phyloP scores from a whole-genome alignment of 768 basidiomycete genomes.

The Tulasnella sp. region DNA sequence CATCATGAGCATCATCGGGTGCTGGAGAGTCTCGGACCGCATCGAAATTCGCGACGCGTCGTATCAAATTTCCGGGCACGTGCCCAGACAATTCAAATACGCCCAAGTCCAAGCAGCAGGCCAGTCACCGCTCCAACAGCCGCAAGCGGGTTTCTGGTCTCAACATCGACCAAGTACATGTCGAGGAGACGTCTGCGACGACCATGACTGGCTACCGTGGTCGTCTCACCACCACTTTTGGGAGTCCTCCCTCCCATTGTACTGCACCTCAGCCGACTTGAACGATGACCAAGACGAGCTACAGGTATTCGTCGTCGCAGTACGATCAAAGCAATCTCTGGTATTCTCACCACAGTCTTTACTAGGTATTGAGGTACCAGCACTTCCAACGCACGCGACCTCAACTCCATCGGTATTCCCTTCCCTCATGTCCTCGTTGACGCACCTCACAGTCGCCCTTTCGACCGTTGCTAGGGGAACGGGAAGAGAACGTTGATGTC shows the following conservation, averaged over 20 bases:
- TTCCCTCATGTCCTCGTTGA: not conserved
- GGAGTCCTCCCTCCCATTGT: not conserved
- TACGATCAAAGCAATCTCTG: not conserved
- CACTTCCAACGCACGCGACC: not conserved
- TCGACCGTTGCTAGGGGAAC: not conserved
- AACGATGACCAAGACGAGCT: not conserved
- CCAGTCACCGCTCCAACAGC: too few species aligned
- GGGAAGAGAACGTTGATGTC: not conserved
- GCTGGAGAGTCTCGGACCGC: not conserved
- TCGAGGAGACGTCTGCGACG: not conserved
- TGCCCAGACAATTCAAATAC: not conserved
- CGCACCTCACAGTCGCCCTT: not conserved
- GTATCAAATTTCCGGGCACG: not conserved
- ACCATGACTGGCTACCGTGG: too few species aligned
- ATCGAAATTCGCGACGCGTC: not conserved
- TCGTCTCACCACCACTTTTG: not conserved
- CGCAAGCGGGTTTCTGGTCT: conserved; percentile 3
- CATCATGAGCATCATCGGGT: not conserved
- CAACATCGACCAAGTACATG: conserved; percentile 11
- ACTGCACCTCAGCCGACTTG: not conserved
- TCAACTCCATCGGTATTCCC: not conserved
- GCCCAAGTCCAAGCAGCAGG: not conserved
- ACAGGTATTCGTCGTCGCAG: not conserved
- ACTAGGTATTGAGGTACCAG: not conserved
- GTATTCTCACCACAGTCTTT: not conserved